phyloP scores from a whole-genome alignment of 139 green algal genomes.

The Zygnema cylindricum region DNA sequence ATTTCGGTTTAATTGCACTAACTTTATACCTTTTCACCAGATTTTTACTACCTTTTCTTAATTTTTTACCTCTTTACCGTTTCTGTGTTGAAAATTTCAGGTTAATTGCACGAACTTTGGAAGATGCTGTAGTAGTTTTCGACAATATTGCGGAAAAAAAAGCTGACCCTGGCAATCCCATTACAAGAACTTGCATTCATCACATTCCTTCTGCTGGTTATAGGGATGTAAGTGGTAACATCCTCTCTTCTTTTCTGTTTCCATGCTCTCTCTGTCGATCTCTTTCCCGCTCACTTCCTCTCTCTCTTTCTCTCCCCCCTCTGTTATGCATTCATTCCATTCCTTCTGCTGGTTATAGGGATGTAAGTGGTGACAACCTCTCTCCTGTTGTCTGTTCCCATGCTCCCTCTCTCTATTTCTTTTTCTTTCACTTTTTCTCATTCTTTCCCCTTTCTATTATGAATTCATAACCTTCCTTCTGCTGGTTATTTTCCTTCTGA shows the following conservation, averaged over 20 bases:
- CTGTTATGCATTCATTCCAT: background rate
- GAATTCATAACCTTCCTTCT: background rate
- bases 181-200: constrained; percentile 70
- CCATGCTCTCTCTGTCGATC: constrained; percentile 1
- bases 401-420: constrained; percentile 3
- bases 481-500: background rate
- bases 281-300: background rate
- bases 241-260: background rate
- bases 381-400: background rate
- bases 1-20: background rate
- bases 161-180: constrained; percentile 70
- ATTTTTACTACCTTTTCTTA: no score
- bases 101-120: constrained; percentile 73
- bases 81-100: constrained; percentile 72
- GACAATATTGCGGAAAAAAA: constrained; percentile 70
- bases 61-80: no score
- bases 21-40: no score
- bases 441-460: background rate
- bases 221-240: background rate
- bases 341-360: background rate
- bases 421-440: constrained; percentile 11
- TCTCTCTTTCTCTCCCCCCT: constrained; percentile 10
- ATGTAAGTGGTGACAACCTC: background rate
- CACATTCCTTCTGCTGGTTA: background rate
- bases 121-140: constrained; percentile 67